Base-by-base conservation (phyloP, 1,284 basidiomycete species). In the Fomes fomentarius region DNA sequence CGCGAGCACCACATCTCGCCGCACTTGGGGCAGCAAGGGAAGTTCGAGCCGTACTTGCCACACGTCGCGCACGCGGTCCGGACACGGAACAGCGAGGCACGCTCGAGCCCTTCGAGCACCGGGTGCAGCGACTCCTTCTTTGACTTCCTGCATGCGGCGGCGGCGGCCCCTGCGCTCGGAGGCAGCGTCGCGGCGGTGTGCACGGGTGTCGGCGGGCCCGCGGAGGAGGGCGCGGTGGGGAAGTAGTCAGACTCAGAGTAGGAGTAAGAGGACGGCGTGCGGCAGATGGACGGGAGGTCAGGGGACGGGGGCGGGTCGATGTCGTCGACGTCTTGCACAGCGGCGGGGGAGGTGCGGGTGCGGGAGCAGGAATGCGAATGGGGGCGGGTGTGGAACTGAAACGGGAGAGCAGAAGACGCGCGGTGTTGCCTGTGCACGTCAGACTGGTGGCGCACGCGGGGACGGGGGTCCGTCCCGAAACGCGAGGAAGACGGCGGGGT, bases 1-100 rank as follows among this genome's bases (percentile, higher is more conserved):
- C 88, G 74, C 40, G 85, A 89, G 62, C 87, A 90, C 85, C 87
- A 90, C 72, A 77, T 80, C 52, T 81, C 78, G 14, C 76, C 74
- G 63, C 87, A 90, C 60, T 77, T 81, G 2, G 80, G 77, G 66
- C 87, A 90, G 31, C 78, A 78, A 9, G 87, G 87, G 67, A 80
- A 89, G 60, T 87, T 84, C 24, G 73, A 71, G 1, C 88, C 87
- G 3, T 62, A 56, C 64, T 77, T 82, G 28, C 72, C 72, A 66
- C 87, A 90, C 1, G 83, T 78, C 7, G 82, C 77, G 61, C 87
- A 90, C 30, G 71, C 63, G 4, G 66, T 66, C 47, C 56, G 69
- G 19, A 67, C 67, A 49, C 80, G 78, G 52, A 89, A 70, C 63
- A 73, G 82, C 6, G 86, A 88, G 42, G 73, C 69, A 33, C 70